Evolutionary conservation across 495 filamentous ascomycete genomes (phyloP), one percentile per base, ranked within the genome.

Genomic region (Xylaria flabelliformis): DNA sequence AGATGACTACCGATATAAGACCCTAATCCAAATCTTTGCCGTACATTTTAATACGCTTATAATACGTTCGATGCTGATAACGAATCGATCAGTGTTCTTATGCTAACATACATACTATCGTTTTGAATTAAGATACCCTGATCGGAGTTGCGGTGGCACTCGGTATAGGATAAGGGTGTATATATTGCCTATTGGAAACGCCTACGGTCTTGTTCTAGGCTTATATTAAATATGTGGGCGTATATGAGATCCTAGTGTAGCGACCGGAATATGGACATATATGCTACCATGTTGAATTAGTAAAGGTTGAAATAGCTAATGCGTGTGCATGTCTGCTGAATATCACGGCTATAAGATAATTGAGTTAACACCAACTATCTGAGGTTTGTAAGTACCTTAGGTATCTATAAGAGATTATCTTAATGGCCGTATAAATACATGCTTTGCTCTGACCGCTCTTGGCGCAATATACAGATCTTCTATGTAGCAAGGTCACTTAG

Each of bases 1-100:
- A 79, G 77, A 78, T 78, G 48, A 66, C n/a, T 19, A 62, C 53
- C 39, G 51, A 72, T 36, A 55, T 32, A 58, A 58, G 36, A 42
- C 36, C 68, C 58, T 32, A 50, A 34, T 36, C 21, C 41, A 5
- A 29, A 26, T 39, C 4, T 62, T 44, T 29, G 24, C 21, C 34
- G 21, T 34, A 17, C 5, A 70, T 70, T 64, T 3, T 19, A 63
- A 21, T 5, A 12, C 26, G 48, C 29, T 26, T 42, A 56, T 71
- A n/a, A 46, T n/a, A 9, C 24, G 48, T 19, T 21, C 42, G 36
- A 21, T 4, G 10, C 13, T 34, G 34, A 36, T 46, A 59, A 34
- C 53, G 53, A 17, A 19, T 69, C 26, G n/a, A 58, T n/a, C 0
- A 29, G 32, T 62, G 26, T 21, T 56, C 32, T 10, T 24, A 44